These are phyloP conservation scores for Colletotrichum cordylinicola DNA, from an alignment of 2,329 filamentous ascomycete genomes.

Conservation along the genomic window DNA sequence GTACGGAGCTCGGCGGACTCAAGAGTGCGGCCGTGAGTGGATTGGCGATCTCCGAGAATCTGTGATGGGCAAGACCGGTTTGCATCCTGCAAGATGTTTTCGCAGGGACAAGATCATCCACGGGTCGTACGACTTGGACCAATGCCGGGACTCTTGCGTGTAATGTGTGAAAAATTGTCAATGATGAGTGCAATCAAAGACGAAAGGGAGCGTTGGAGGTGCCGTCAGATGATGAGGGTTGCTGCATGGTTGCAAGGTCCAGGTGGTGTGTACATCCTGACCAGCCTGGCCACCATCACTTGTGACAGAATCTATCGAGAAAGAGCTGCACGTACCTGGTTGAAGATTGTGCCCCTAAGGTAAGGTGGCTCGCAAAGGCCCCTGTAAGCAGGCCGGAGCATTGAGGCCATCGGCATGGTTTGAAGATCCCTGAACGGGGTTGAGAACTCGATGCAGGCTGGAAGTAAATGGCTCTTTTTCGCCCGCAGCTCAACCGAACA, in stretches of 20 bases:
- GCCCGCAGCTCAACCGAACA: not conserved
- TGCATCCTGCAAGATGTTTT: conserved; percentile 3
- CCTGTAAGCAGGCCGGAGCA: not conserved
- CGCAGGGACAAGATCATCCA: conserved; percentile 16
- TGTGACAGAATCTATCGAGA: conserved; percentile 12
- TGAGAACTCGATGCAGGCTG: not conserved
- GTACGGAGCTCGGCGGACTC: conserved; percentile 7
- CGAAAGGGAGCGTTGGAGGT: not conserved
- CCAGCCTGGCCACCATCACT: conserved; percentile 7
- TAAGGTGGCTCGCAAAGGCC: not conserved
- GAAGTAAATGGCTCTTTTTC: not conserved
- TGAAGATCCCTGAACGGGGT: not conserved
- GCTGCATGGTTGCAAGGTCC: conserved; percentile 3
- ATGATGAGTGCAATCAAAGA: not conserved
- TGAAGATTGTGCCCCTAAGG: conserved; percentile 15
- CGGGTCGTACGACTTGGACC: not conserved
- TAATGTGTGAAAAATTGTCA: not conserved
- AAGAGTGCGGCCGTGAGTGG: not conserved
- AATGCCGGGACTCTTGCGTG: conserved; percentile 3
- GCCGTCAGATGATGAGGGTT: conserved; percentile 17
- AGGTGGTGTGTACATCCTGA: conserved; percentile 14
- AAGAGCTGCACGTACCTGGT: conserved; percentile 9
- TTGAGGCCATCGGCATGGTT: not conserved
- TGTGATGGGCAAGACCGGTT: not conserved
- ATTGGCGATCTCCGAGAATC: conserved; percentile 14